Percentiles rank a stretch among this genome's conserved stretches.
These are phyloP conservation scores for Micromonas commoda DNA, from an alignment of 139 green algal species.

Conservation along the genomic window DNA sequence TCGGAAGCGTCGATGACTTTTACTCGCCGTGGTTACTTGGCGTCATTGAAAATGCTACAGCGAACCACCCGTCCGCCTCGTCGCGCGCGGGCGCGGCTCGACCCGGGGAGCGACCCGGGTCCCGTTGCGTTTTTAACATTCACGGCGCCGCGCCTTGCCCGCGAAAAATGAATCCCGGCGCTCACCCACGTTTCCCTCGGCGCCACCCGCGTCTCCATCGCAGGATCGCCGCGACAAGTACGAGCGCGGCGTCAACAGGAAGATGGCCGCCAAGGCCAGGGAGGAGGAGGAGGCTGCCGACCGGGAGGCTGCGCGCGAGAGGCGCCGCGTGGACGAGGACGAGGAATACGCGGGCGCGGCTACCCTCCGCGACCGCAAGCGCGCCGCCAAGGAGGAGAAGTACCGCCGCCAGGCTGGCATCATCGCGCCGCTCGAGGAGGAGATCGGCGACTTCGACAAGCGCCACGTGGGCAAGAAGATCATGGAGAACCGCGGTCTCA, in stretches of 20 bases:
- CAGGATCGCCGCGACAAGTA: constrained; percentile 20
- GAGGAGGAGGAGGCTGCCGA: not conserved
- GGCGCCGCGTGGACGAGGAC: constrained; percentile 4
- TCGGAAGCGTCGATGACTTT: too few relatives aligned
- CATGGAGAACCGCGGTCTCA: constrained; percentile 92
- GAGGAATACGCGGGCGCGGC: constrained; percentile 18
- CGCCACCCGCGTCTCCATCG: too few relatives aligned
- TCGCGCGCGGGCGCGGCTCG: too few relatives aligned
- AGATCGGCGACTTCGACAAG: not conserved
- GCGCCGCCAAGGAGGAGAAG: constrained; percentile 22
- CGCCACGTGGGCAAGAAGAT: constrained; percentile 54
- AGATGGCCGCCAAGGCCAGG: not conserved
- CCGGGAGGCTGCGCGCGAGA: not conserved
- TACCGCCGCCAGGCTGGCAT: not conserved
- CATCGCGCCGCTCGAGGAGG: not conserved
- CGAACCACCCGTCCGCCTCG: too few relatives aligned
- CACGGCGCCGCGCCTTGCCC: too few relatives aligned
- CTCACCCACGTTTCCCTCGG: too few relatives aligned
- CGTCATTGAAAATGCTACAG: too few relatives aligned
- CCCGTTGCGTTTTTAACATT: too few relatives aligned
- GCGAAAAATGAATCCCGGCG: too few relatives aligned
- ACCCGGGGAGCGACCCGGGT: too few relatives aligned
- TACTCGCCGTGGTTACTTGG: too few relatives aligned
- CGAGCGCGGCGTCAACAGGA: constrained; percentile 5
- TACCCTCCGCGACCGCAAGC: constrained; percentile 18